Percentiles rank a stretch among this genome's conserved stretches.
These are phyloP conservation scores for Persicaria tinctoria DNA, from an alignment of 148 eudicot species.

Conservation along the genomic window DNA sequence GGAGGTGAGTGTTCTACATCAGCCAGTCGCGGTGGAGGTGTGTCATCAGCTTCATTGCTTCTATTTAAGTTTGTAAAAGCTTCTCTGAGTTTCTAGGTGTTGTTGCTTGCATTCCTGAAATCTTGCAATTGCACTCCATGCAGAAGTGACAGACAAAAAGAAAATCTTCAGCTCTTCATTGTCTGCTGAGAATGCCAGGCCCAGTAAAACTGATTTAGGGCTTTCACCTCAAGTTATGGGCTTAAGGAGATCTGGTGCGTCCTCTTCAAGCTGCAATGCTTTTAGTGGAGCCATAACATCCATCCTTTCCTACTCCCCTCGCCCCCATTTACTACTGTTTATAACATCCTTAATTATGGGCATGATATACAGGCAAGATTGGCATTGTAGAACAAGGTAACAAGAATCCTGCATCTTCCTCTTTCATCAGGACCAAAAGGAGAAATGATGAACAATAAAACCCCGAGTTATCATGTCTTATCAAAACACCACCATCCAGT, in stretches of 20 bases:
- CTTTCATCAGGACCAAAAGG: neutral
- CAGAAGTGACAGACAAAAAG: neutral
- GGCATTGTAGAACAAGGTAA: neutral
- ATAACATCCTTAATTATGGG: neutral
- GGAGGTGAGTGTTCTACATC: constrained; percentile 6
- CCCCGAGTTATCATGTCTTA: constrained; percentile 17
- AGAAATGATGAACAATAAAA: constrained; percentile 12
- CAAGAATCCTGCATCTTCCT: too few relatives aligned
- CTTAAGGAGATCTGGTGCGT: constrained; percentile 6
- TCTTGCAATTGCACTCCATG: neutral
- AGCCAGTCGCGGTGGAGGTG: too few relatives aligned
- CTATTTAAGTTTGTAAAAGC: neutral
- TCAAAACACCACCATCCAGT: constrained; percentile 24
- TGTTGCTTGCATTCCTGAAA: neutral
- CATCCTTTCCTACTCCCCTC: too few relatives aligned
- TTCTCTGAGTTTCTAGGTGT: neutral
- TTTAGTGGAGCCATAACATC: neutral
- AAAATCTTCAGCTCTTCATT: neutral
- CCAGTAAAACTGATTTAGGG: neutral
- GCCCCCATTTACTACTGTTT: neutral
- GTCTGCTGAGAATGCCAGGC: neutral
- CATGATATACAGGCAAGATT: neutral
- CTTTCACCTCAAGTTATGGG: constrained; percentile 4
- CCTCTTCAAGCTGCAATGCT: neutral
- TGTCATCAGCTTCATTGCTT: neutral